Conservation (phyloP, 169 alveolate genomes). For the Eimeria falciformis region DNA sequence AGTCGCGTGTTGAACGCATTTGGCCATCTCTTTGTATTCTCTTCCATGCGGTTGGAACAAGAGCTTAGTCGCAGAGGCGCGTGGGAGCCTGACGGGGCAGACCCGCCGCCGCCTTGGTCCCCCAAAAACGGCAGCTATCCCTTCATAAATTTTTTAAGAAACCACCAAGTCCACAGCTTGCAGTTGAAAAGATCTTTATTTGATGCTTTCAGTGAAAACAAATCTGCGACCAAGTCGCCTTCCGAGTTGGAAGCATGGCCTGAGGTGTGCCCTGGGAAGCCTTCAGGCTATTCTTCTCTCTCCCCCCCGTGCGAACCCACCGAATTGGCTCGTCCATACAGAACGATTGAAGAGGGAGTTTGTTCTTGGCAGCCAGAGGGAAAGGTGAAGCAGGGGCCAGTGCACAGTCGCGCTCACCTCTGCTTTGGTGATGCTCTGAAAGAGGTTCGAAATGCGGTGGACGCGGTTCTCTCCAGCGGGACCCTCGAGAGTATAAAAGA, state of each 20-base stretch:
- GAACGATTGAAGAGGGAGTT: background rate
- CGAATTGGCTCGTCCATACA: background rate
- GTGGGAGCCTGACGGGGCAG: slow-evolving; percentile 49
- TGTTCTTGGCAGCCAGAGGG: background rate
- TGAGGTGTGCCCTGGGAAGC: too few relatives aligned
- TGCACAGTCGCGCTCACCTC: slow-evolving; percentile 63
- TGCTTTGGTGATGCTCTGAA: slow-evolving; percentile 58
- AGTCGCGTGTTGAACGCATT: background rate
- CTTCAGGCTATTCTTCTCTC: too few relatives aligned
- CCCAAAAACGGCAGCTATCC: too few relatives aligned
- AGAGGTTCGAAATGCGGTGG: slow-evolving; percentile 51
- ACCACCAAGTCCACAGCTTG: too few relatives aligned
- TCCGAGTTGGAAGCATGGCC: too few relatives aligned
- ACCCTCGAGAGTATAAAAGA: slow-evolving; percentile 6
- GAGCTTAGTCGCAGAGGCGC: slow-evolving; percentile 51
- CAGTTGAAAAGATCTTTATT: too few relatives aligned
- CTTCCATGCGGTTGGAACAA: slow-evolving; percentile 45
- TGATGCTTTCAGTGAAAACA: background rate
- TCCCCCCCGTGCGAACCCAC: background rate
- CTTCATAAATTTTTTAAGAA: too few relatives aligned
- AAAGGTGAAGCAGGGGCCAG: background rate
- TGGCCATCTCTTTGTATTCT: slow-evolving; percentile 22
- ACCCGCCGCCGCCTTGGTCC: slow-evolving; percentile 35
- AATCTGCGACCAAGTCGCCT: too few relatives aligned
- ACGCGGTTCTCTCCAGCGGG: slow-evolving; percentile 37